Percentiles rank a stretch among this genome's conserved stretches.
These are phyloP conservation scores for Cenococcum geophilum DNA, from an alignment of 495 filamentous ascomycete genomes.

Conservation along the genomic window DNA sequence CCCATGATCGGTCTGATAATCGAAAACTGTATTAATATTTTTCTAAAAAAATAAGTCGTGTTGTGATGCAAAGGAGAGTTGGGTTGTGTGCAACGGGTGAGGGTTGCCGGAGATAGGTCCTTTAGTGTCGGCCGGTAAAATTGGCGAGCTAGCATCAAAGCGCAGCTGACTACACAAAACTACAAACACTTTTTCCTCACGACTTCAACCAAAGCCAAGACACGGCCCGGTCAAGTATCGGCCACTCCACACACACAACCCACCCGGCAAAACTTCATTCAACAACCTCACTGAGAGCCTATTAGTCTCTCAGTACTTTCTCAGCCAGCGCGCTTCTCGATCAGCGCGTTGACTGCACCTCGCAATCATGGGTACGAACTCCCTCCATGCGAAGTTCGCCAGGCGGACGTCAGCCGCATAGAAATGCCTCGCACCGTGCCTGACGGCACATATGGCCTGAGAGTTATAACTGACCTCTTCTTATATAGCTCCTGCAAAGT, in stretches of 20 bases:
- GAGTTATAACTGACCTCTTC: constrained; percentile 18
- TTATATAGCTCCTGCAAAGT: constrained; percentile 69
- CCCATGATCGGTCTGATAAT: too few relatives aligned
- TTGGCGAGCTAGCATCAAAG: not conserved
- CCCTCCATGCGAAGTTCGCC: constrained; percentile 24
- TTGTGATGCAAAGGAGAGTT: too few relatives aligned
- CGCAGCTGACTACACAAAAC: not conserved
- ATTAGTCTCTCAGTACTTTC: constrained; percentile 18
- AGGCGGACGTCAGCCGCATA: constrained; percentile 9
- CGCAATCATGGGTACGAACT: constrained; percentile 41
- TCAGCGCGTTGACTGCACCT: constrained; percentile 33
- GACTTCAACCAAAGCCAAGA: constrained; percentile 5
- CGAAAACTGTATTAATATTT: too few relatives aligned
- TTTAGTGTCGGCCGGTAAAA: not conserved
- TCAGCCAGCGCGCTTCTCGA: constrained; percentile 28
- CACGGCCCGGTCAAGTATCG: constrained; percentile 7
- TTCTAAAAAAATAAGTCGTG: too few relatives aligned
- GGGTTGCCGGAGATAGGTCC: too few relatives aligned
- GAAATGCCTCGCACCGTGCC: not conserved
- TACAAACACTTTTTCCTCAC: constrained; percentile 3
- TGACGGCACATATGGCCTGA: not conserved
- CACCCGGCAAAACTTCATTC: constrained; percentile 6
- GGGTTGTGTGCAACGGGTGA: too few relatives aligned
- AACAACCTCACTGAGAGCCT: constrained; percentile 5
- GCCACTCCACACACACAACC: constrained; percentile 2